A percentile compares a stretch with the other conserved stretches of the same genome.
phyloP scores from a whole-genome alignment of 2,329 filamentous ascomycete genomes.

The Fusarium equiseti region DNA sequence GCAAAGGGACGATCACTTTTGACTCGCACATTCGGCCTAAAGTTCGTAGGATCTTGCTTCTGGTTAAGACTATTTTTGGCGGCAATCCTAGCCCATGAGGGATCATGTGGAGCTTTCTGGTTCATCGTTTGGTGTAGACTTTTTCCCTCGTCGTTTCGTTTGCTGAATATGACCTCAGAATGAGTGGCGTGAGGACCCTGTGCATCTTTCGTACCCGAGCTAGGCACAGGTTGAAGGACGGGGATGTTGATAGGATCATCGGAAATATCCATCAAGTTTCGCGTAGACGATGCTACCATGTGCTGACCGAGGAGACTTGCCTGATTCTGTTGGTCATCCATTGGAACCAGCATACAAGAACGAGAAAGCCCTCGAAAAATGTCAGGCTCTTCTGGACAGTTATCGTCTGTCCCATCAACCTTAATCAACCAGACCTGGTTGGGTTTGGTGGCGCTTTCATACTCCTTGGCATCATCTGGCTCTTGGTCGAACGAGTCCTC shows the following conservation, averaged over 20 bases:
- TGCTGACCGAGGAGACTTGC: neutral
- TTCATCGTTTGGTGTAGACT: conserved; percentile 40
- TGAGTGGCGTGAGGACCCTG: neutral
- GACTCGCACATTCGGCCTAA: conserved; percentile 26
- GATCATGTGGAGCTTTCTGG: conserved; percentile 29
- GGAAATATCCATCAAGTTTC: conserved; percentile 33
- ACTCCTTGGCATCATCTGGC: no score
- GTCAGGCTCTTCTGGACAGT: conserved; percentile 3
- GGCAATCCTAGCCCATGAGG: conserved; percentile 24
- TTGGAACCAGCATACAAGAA: neutral
- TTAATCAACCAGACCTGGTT: neutral
- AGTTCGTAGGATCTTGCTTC: conserved; percentile 8
- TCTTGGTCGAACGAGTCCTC: conserved; percentile 82
- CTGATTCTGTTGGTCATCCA: neutral
- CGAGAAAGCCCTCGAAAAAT: conserved; percentile 6
- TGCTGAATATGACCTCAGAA: conserved; percentile 26
- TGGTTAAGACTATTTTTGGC: neutral
- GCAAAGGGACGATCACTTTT: neutral
- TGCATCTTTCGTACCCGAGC: neutral
- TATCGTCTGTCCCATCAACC: neutral
- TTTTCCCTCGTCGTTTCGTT: conserved; percentile 14
- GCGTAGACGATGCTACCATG: neutral
- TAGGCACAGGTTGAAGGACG: neutral
- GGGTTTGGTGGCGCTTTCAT: no score
- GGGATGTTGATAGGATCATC: conserved; percentile 24